Percentiles rank a stretch among this genome's conserved stretches.
Evolutionary conservation across 495 filamentous ascomycete species (phyloP).

Genomic region (Viridothelium virens): DNA sequence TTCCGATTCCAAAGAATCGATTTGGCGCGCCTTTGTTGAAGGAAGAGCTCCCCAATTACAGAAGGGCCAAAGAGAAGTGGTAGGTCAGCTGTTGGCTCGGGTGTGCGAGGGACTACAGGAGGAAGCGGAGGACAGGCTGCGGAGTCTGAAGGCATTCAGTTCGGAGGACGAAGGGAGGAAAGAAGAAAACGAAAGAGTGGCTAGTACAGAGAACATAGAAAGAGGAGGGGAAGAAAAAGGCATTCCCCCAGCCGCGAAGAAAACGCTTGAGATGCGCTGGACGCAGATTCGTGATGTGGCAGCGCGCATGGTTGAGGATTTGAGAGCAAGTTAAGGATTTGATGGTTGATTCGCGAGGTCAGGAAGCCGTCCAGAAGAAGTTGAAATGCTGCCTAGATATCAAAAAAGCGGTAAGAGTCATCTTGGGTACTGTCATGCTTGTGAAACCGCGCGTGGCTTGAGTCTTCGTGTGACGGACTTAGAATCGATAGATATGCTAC

Average conservation of each 20-base stretch:
- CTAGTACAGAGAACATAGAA: background rate
- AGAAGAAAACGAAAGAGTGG: background rate
- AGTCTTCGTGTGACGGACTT: no score
- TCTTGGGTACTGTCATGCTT: no score
- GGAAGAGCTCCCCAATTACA: background rate
- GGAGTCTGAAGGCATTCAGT: background rate
- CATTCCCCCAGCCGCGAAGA: background rate
- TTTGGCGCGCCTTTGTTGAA: background rate
- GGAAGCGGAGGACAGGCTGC: background rate
- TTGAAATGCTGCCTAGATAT: no score
- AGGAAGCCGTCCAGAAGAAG: no score
- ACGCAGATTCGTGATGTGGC: background rate
- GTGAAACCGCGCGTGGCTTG: no score
- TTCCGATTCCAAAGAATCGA: conserved; percentile 18
- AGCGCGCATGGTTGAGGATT: background rate
- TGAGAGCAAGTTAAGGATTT: background rate
- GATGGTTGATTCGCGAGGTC: no score
- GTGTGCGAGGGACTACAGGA: background rate
- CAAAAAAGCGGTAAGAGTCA: no score
- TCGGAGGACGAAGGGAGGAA: background rate
- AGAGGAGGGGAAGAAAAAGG: background rate
- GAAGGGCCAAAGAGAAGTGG: background rate
- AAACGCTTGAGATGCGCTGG: background rate
- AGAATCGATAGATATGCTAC: no score
- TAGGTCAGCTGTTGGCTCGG: background rate